phyloP scores from a whole-genome alignment of 805 yeast species.

The Hanseniaspora meyeri region DNA sequence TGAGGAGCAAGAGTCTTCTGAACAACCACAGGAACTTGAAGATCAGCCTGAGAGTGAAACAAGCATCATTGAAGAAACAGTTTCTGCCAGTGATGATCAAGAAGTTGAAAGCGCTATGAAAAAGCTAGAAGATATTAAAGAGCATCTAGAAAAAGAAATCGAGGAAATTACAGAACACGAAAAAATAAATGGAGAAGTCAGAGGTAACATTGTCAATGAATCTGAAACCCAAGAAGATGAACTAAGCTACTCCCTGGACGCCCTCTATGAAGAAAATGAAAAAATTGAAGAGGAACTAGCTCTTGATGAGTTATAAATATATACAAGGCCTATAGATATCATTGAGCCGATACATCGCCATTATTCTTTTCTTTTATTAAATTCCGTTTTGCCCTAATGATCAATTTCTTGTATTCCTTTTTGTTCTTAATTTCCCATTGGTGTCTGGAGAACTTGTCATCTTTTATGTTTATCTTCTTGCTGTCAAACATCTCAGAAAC shows the following conservation, averaged over 20 bases:
- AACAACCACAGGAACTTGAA: not conserved
- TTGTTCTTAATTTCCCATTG: constrained; percentile 34
- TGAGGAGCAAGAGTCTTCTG: not conserved
- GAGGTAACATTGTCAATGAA: not conserved
- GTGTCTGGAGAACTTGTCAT: constrained; percentile 35
- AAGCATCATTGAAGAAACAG: not conserved
- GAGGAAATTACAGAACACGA: not conserved
- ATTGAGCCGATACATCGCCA: not conserved
- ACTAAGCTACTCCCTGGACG: constrained; percentile 13
- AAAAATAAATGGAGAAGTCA: not conserved
- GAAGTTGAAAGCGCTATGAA: not conserved
- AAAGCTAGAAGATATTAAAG: not conserved
- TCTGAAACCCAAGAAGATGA: not conserved
- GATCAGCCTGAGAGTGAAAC: not conserved
- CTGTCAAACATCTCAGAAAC: constrained; percentile 14
- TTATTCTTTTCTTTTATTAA: constrained; percentile 18
- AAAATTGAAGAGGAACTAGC: constrained; percentile 7
- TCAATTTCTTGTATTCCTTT: constrained; percentile 32
- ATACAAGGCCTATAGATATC: not conserved
- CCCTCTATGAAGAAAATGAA: constrained; percentile 11
- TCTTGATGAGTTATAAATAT: constrained; percentile 13
- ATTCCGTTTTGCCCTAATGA: constrained; percentile 28
- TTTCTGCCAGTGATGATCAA: not conserved
- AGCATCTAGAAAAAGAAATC: not conserved
- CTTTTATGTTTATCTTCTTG: constrained; percentile 27